Conservation (phyloP, 345 rosid genomes). For the Linum tenue region DNA sequence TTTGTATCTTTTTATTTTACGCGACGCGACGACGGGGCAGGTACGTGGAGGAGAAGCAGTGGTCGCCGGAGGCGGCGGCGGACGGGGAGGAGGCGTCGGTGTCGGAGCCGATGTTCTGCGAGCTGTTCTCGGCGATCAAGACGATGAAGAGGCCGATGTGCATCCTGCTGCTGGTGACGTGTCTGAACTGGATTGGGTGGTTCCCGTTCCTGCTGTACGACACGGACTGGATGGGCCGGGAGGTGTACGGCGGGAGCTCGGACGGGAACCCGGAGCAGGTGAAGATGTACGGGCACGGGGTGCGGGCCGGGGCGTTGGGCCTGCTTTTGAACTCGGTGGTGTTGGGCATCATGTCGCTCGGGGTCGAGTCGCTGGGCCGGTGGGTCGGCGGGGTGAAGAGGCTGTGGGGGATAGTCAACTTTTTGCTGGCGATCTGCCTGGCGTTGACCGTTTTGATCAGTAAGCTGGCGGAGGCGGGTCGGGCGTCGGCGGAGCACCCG, state of each 20-base stretch:
- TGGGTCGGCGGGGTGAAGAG: slow-evolving; percentile 43
- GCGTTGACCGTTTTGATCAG: slow-evolving; percentile 44
- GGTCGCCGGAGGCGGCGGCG: slow-evolving; percentile 15
- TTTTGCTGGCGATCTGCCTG: slow-evolving; percentile 51
- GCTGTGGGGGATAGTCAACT: slow-evolving; percentile 66
- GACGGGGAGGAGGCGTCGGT: not conserved
- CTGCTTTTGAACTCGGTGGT: slow-evolving; percentile 70
- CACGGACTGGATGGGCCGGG: slow-evolving; percentile 92
- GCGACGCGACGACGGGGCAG: not conserved
- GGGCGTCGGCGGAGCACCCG: slow-evolving; percentile 9
- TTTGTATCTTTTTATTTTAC: too few species aligned
- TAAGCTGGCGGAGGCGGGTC: slow-evolving; percentile 46
- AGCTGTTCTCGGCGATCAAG: slow-evolving; percentile 39
- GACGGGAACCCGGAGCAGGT: slow-evolving; percentile 17
- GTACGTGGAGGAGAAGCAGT: slow-evolving; percentile 38
- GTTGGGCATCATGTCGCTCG: slow-evolving; percentile 52
- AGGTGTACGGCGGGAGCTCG: slow-evolving; percentile 73
- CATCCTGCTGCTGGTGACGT: slow-evolving; percentile 61
- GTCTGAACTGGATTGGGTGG: slow-evolving; percentile 86
- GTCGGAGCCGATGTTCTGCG: slow-evolving; percentile 17
- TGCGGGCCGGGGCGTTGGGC: slow-evolving; percentile 72
- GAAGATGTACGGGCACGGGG: slow-evolving; percentile 51
- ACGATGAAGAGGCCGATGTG: slow-evolving; percentile 55
- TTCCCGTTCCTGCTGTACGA: slow-evolving; percentile 76
- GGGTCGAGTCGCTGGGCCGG: slow-evolving; percentile 35